phyloP scores from a whole-genome alignment of 305 asterid species.

The Solanum hybrid region DNA sequence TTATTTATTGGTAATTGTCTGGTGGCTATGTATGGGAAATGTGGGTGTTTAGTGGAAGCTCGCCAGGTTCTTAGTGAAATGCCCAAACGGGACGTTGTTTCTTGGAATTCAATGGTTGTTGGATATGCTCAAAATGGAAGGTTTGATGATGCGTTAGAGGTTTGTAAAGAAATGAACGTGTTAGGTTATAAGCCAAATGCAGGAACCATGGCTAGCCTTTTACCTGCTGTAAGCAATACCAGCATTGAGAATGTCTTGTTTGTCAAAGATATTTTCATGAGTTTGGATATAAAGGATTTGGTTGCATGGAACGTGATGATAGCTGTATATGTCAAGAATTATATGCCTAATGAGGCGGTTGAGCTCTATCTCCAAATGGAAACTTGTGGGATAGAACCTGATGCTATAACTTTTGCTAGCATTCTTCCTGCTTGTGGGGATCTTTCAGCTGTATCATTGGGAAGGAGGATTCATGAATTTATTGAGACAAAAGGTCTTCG shows the following conservation, averaged over 20 bases:
- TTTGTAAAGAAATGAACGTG: slow-evolving; percentile 57
- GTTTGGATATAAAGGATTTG: slow-evolving; percentile 38
- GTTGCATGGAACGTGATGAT: slow-evolving; percentile 89
- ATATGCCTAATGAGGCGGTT: slow-evolving; percentile 63
- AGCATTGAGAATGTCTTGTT: slow-evolving; percentile 46
- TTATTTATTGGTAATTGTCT: slow-evolving; percentile 64
- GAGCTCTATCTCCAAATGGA: slow-evolving; percentile 53
- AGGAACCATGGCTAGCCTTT: slow-evolving; percentile 89
- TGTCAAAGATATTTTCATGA: slow-evolving; percentile 49
- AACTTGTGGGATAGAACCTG: slow-evolving; percentile 36
- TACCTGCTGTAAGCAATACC: slow-evolving; percentile 71
- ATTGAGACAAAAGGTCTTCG: slow-evolving; percentile 29
- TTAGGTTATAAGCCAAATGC: slow-evolving; percentile 49
- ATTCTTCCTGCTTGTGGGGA: slow-evolving; percentile 84
- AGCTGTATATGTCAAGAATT: slow-evolving; percentile 46
- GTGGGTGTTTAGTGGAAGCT: slow-evolving; percentile 47
- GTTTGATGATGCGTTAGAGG: slow-evolving; percentile 59
- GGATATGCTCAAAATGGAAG: slow-evolving; percentile 54
- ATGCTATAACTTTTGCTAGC: slow-evolving; percentile 54
- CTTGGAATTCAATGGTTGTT: slow-evolving; percentile 77
- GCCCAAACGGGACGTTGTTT: slow-evolving; percentile 51
- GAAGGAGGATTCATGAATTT: slow-evolving; percentile 49
- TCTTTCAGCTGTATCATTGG: slow-evolving; percentile 53
- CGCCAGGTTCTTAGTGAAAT: slow-evolving; percentile 52
- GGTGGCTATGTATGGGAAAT: slow-evolving; percentile 77